Evolutionary conservation across 2,329 filamentous ascomycete genomes (phyloP).

Genomic region (Trichophyton simii): DNA sequence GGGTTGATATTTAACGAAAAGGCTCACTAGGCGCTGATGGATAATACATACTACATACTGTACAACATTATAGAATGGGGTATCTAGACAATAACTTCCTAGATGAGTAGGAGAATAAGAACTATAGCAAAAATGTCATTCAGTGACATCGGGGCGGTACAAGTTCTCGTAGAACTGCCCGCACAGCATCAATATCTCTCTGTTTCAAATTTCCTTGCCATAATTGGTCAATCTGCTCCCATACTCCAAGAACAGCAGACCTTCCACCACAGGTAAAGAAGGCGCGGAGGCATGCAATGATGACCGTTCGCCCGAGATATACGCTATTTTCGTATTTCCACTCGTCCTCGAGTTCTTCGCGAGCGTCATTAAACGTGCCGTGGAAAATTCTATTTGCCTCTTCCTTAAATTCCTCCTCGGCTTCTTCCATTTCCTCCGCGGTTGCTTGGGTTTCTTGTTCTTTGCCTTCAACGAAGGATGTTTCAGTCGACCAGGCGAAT

Average conservation of each 20-base stretch:
- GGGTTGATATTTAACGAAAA: neutral
- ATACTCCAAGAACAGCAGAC: slow-evolving; percentile 27
- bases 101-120: neutral
- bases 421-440: neutral
- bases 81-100: neutral
- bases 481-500: slow-evolving; percentile 9
- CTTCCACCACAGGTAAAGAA: slow-evolving; percentile 28
- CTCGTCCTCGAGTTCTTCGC: slow-evolving; percentile 15
- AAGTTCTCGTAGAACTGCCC: slow-evolving; percentile 27
- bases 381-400: neutral
- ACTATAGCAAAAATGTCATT: neutral
- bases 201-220: slow-evolving; percentile 28
- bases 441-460: neutral
- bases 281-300: slow-evolving; percentile 28
- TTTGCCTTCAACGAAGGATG: neutral
- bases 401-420: neutral
- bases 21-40: neutral
- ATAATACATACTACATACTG: neutral
- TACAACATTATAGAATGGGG: neutral
- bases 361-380: neutral
- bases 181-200: slow-evolving; percentile 26
- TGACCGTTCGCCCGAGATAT: slow-evolving; percentile 31
- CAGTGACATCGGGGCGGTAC: slow-evolving; percentile 9
- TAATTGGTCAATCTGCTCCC: slow-evolving; percentile 29
- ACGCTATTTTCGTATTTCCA: slow-evolving; percentile 28